These are phyloP conservation scores for Rhododendron molle DNA, from an alignment of 148 eudicot genomes.

Conservation along the genomic window DNA sequence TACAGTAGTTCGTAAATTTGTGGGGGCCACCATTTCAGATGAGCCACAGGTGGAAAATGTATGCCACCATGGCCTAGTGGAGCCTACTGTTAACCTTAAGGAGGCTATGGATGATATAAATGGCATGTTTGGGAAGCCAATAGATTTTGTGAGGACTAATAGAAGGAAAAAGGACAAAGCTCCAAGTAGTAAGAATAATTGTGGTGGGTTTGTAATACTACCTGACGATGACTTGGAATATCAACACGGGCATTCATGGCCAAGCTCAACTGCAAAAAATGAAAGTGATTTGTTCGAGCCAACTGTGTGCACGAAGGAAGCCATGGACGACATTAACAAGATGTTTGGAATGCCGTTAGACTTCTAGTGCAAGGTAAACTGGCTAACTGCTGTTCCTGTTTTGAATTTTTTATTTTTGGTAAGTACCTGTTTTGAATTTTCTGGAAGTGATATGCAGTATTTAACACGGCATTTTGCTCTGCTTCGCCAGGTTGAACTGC, in stretches of 20 bases:
- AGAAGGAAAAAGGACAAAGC: constrained; percentile 52
- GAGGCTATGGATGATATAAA: constrained; percentile 66
- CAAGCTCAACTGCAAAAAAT: constrained; percentile 35
- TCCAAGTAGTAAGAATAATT: constrained; percentile 26
- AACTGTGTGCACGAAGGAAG: constrained; percentile 82
- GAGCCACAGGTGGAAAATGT: constrained; percentile 89
- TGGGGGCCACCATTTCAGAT: constrained; percentile 69
- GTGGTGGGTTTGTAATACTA: constrained; percentile 63
- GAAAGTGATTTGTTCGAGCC: constrained; percentile 66
- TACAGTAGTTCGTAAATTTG: constrained; percentile 78
- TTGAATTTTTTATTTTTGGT: neutral
- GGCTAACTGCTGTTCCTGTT: constrained; percentile 4
- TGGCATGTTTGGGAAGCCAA: constrained; percentile 92
- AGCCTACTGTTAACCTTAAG: constrained; percentile 21
- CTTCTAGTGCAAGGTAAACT: constrained; percentile 33
- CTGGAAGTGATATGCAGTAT: neutral
- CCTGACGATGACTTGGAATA: constrained; percentile 55
- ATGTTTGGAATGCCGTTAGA: constrained; percentile 78
- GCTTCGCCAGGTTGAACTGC: neutral
- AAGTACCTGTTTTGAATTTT: neutral
- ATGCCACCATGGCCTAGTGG: constrained; percentile 51
- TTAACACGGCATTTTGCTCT: constrained; percentile 4
- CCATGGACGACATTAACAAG: constrained; percentile 75
- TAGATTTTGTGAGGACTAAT: constrained; percentile 73
- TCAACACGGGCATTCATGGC: constrained; percentile 22